Evolutionary conservation across 225 moss, liverwort and hornwort genomes (phyloP), one percentile per base, ranked within the genome.

Genomic region (Physcomitrellopsis africana): DNA sequence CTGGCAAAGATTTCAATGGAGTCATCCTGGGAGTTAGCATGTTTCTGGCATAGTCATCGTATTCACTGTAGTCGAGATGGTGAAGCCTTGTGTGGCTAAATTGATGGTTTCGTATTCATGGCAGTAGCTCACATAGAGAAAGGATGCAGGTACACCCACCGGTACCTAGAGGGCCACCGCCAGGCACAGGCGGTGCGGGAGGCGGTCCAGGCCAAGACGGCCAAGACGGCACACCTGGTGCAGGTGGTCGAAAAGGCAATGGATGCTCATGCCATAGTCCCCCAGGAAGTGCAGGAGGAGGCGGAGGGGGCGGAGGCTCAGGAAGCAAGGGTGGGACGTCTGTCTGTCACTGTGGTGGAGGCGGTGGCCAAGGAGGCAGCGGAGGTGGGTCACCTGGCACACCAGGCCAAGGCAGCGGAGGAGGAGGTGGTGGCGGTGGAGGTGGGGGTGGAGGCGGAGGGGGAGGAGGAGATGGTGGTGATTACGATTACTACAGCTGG

Each of bases 131-230:
- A 67, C 22, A 66, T n/a, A 12, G 45, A 46, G 67, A 62, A 17
- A 9, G 12, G 9, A 23, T 43, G 37, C 60, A 81, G 81, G 74
- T 20, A 22, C 60, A 57, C 0, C 26, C 52, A 3, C 17, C 3
- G 8, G 47, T 48, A 0, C 74, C 68, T 42, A 74, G 45, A n/a
- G 70, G 22, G 6, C 17, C 59, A 0, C 55, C 76, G 15, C 80
- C 86, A n/a, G 86, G 86, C 68, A 43, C 77, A 17, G 86, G 86
- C 13, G 86, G 82, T 37, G 82, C 71, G 10, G 86, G 82, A 16
- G 86, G 86, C 3, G 66, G 74, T 3, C 73, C 80, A 17, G 82
- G 86, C 3, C 70, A 56, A 43, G 76, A 82, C 27, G 86, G 86
- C 11, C 82, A 86, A 67, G 73, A 74, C 14, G 86, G 86, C 7